Conservation (phyloP, 148 eudicot species). For the Persicaria tinctoria region DNA sequence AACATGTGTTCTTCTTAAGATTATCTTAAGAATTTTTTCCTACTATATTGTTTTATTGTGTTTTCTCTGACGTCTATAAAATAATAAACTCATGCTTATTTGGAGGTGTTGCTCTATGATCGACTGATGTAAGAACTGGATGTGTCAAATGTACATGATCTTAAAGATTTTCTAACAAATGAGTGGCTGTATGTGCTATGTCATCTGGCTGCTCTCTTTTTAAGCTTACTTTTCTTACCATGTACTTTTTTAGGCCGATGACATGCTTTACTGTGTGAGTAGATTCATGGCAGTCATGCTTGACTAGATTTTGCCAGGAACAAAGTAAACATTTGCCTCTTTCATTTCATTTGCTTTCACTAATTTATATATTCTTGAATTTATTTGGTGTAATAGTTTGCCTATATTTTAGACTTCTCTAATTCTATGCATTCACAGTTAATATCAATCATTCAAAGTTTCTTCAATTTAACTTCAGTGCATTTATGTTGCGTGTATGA, state of each 20-base stretch:
- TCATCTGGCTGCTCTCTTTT: conserved; percentile 8
- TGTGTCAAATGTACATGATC: conserved; percentile 84
- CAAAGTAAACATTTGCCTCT: no score
- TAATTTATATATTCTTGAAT: no score
- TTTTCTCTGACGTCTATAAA: no score
- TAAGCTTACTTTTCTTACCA: neutral
- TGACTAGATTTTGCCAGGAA: no score
- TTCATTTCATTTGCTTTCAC: no score
- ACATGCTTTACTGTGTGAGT: neutral
- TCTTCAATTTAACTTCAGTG: no score
- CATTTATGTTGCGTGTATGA: no score
- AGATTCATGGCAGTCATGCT: no score
- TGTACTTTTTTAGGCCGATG: neutral
- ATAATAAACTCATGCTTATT: neutral
- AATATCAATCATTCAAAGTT: no score
- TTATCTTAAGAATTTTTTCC: neutral
- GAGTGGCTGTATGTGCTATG: conserved; percentile 99
- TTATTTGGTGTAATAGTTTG: no score
- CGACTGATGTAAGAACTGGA: conserved; percentile 77
- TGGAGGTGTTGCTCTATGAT: conserved; percentile 73
- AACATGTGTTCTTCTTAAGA: neutral
- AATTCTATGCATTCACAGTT: no score
- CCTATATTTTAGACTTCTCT: no score
- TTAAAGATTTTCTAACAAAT: conserved; percentile 93
- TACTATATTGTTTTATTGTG: neutral